These are phyloP conservation scores for Dactylellina leptospora DNA, from an alignment of 2,329 filamentous ascomycete species.

Conservation along the genomic window DNA sequence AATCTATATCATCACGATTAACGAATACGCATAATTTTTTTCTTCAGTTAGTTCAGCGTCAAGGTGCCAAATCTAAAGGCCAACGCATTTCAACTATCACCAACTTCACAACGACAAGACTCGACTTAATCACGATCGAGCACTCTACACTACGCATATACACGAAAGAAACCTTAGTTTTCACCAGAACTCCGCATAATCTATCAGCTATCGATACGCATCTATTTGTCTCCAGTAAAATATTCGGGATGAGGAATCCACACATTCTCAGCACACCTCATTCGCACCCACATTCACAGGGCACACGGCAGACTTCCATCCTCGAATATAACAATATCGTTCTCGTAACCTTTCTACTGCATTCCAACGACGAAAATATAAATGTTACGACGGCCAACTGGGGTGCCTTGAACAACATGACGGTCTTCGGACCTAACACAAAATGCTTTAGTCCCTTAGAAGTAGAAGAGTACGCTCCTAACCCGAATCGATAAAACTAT, in stretches of 20 bases:
- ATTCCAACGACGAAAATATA: constrained; percentile 28
- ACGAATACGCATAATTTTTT: too few relatives aligned
- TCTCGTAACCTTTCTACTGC: constrained; percentile 41
- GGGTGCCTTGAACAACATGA: constrained; percentile 45
- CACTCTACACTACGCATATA: too few relatives aligned
- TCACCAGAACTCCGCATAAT: too few relatives aligned
- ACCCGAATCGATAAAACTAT: not conserved
- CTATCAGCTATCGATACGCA: too few relatives aligned
- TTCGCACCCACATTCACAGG: constrained; percentile 18
- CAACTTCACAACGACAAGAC: too few relatives aligned
- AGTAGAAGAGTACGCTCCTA: constrained; percentile 43
- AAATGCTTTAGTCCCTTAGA: constrained; percentile 49
- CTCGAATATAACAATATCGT: constrained; percentile 44
- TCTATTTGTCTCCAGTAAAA: too few relatives aligned
- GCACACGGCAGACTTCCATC: constrained; percentile 11
- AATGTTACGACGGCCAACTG: constrained; percentile 41
- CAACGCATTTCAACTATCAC: too few relatives aligned
- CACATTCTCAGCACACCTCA: constrained; percentile 8
- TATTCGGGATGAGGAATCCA: constrained; percentile 48
- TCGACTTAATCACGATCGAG: too few relatives aligned
- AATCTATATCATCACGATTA: too few relatives aligned
- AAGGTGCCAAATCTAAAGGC: too few relatives aligned
- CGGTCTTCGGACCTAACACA: constrained; percentile 47
- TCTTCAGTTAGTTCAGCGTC: too few relatives aligned
- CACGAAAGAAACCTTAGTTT: too few relatives aligned